These are phyloP conservation scores for Castanea mollissima DNA, from an alignment of 306 rosid genomes.

Conservation along the genomic window DNA sequence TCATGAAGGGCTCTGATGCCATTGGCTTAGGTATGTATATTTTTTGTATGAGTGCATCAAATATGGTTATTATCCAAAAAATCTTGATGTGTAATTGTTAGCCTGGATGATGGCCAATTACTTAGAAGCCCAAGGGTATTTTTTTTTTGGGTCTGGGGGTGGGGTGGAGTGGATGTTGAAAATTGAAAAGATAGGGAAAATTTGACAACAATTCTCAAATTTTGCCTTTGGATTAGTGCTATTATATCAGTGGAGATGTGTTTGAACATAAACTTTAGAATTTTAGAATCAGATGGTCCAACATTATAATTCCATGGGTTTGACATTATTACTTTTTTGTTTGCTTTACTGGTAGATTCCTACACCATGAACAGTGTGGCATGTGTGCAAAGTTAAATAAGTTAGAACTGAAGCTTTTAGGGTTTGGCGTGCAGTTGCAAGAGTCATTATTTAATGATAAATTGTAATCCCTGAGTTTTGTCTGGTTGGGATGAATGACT, in stretches of 20 bases:
- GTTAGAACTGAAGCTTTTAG: neutral
- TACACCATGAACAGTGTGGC: neutral
- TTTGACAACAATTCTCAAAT: neutral
- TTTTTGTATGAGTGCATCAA: neutral
- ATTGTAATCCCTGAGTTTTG: neutral
- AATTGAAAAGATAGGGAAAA: neutral
- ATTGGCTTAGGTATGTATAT: slow-evolving; percentile 81
- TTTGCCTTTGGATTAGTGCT: neutral
- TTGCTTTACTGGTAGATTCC: neutral
- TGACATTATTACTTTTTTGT: neutral
- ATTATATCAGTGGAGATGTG: neutral
- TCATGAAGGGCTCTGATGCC: slow-evolving; percentile 98
- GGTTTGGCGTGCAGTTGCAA: neutral
- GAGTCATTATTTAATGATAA: neutral
- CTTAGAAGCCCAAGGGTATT: neutral
- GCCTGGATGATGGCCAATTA: neutral
- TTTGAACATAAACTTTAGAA: neutral
- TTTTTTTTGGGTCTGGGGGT: neutral
- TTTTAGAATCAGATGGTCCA: neutral
- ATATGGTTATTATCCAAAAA: neutral
- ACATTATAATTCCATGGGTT: neutral
- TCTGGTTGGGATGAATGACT: neutral
- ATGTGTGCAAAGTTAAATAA: neutral
- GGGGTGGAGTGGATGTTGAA: neutral
- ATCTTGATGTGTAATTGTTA: neutral